Evolutionary conservation across 495 filamentous ascomycete species (phyloP).

Genomic region (Penicillium antarcticum): DNA sequence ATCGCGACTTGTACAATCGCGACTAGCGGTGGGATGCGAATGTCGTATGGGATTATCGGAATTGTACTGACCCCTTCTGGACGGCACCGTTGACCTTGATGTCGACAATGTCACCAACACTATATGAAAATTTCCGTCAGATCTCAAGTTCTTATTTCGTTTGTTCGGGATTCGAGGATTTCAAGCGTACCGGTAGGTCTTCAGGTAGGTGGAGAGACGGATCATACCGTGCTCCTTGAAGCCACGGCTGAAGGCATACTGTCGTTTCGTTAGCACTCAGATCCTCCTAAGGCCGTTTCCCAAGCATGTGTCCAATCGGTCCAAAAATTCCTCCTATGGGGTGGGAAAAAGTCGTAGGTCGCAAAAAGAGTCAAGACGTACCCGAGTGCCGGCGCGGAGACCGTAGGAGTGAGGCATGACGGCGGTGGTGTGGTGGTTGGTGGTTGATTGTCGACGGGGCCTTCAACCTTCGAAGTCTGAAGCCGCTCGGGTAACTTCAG

Average conservation of each 20-base stretch:
- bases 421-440: conserved; percentile 48
- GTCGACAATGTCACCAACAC: conserved; percentile 96
- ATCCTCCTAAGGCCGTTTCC: background rate
- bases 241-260: conserved; percentile 88
- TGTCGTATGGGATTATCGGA: conserved; percentile 12
- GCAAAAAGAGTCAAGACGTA: conserved; percentile 37
- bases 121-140: conserved; percentile 38
- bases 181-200: conserved; percentile 73
- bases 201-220: conserved; percentile 84
- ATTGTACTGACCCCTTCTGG: conserved; percentile 83
- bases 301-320: conserved; percentile 6
- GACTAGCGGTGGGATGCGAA: background rate
- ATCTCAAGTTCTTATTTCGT: conserved; percentile 23
- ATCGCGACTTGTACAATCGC: background rate
- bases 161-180: conserved; percentile 11
- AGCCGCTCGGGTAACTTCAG: conserved; percentile 2
- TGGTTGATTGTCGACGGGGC: conserved; percentile 43
- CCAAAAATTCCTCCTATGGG: background rate
- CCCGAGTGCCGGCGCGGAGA: conserved; percentile 91
- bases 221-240: conserved; percentile 95
- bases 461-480: conserved; percentile 11
- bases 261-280: conserved; percentile 30
- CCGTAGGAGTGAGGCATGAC: conserved; percentile 95
- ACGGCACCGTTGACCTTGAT: conserved; percentile 96
- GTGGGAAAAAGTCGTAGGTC: conserved; percentile 1